Evolutionary conservation across 257 asterid species (phyloP).

Genomic region (Lithospermum erythrorhizon): DNA sequence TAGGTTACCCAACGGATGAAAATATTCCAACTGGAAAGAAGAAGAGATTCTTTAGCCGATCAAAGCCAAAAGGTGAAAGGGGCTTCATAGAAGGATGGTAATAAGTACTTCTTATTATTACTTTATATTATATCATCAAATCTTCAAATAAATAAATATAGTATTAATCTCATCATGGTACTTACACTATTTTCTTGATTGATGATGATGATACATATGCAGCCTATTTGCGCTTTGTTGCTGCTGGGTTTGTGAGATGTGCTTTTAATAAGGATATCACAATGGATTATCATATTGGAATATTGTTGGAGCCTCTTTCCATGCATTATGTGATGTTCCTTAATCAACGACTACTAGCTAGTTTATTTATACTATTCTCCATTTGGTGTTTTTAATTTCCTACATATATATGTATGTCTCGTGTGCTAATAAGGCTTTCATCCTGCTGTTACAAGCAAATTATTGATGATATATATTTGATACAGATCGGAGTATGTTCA

Average conservation of each 20-base stretch:
- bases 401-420: too few relatives aligned
- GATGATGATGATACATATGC: constrained; percentile 13
- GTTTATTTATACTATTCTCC: too few relatives aligned
- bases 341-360: too few relatives aligned
- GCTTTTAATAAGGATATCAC: constrained; percentile 18
- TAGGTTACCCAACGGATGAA: constrained; percentile 51
- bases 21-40: constrained; percentile 26
- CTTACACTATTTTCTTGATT: neutral
- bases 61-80: constrained; percentile 59
- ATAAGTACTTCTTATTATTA: constrained; percentile 11
- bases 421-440: too few relatives aligned
- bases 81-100: constrained; percentile 77
- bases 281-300: too few relatives aligned
- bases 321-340: neutral
- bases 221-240: constrained; percentile 62
- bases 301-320: too few relatives aligned
- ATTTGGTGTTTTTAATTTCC: too few relatives aligned
- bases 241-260: constrained; percentile 69
- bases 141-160: too few relatives aligned
- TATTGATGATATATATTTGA: too few relatives aligned
- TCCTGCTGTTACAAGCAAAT: too few relatives aligned
- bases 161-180: neutral
- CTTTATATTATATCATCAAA: neutral
- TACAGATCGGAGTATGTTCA: too few relatives aligned
- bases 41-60: constrained; percentile 30